Percentiles rank a stretch among this genome's conserved stretches.
Conservation (phyloP, 1,139 yeast species). For the Pichia sp. region DNA sequence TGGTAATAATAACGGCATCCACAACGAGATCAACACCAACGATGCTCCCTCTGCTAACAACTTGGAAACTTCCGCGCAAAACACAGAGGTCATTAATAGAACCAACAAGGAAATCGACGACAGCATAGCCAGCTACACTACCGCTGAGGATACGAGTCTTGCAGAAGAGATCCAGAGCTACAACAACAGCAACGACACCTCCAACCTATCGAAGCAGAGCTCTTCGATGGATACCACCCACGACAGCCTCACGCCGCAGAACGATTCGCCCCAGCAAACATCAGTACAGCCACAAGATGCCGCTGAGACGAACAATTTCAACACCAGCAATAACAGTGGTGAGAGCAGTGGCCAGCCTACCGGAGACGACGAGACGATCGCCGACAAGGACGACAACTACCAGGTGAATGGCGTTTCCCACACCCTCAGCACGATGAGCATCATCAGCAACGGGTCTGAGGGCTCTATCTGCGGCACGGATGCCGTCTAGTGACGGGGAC, state of each 20-base stretch:
- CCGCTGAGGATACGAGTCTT: neutral
- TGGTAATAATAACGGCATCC: neutral
- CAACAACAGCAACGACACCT: neutral
- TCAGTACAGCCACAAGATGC: neutral
- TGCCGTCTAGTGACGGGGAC: neutral
- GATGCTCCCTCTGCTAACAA: no score
- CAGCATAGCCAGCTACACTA: neutral
- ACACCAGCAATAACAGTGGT: neutral
- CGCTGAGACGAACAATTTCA: neutral
- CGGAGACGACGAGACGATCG: neutral
- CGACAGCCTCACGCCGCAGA: neutral
- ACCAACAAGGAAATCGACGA: neutral
- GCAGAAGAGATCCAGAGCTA: neutral
- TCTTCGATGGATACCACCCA: neutral
- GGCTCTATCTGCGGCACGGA: neutral
- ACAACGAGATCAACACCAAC: neutral
- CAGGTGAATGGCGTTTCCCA: slow-evolving; percentile 16
- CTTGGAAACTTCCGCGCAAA: neutral
- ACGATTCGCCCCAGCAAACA: neutral
- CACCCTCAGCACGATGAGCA: slow-evolving; percentile 22
- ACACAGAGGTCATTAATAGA: no score
- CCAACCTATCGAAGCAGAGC: neutral
- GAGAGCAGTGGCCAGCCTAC: neutral
- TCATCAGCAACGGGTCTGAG: slow-evolving; percentile 8
- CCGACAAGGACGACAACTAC: neutral